Percentiles rank a stretch among this genome's conserved stretches.
These are phyloP conservation scores for Neurospora sp. DNA, from an alignment of 495 filamentous ascomycete genomes.

Conservation along the genomic window DNA sequence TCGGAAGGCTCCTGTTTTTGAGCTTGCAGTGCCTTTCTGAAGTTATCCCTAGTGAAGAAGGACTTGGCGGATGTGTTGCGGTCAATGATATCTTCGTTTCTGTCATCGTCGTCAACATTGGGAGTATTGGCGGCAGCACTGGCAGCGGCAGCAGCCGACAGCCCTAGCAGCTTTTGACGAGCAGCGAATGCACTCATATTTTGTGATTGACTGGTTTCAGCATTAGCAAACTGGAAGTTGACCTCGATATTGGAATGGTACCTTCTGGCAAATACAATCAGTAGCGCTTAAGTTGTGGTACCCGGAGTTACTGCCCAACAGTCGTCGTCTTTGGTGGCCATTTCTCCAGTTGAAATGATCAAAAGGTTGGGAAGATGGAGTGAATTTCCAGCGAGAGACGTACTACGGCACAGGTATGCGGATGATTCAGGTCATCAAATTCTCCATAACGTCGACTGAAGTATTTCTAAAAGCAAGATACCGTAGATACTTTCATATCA, in stretches of 20 bases:
- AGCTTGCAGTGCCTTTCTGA: neutral
- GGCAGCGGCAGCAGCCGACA: neutral
- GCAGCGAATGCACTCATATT: conserved; percentile 45
- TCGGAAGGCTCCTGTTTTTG: neutral
- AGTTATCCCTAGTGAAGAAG: neutral
- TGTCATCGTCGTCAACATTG: neutral
- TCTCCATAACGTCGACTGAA: neutral
- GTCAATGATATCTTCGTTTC: neutral
- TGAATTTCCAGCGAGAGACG: neutral
- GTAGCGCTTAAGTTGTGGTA: neutral
- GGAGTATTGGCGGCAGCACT: neutral
- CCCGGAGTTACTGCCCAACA: neutral
- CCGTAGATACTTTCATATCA: neutral
- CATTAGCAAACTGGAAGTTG: neutral
- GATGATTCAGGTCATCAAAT: neutral
- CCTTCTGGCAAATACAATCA: neutral
- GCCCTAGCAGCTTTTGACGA: conserved; percentile 28
- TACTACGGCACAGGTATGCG: neutral
- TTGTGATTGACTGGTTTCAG: conserved; percentile 7
- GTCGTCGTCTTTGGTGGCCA: neutral
- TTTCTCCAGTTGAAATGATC: neutral
- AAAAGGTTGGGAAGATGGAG: neutral
- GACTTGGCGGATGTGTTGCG: neutral
- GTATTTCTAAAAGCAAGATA: neutral
- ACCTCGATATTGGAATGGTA: neutral